Base-by-base conservation (phyloP, 75 land plant species). In the Selaginella moellendorffii region DNA sequence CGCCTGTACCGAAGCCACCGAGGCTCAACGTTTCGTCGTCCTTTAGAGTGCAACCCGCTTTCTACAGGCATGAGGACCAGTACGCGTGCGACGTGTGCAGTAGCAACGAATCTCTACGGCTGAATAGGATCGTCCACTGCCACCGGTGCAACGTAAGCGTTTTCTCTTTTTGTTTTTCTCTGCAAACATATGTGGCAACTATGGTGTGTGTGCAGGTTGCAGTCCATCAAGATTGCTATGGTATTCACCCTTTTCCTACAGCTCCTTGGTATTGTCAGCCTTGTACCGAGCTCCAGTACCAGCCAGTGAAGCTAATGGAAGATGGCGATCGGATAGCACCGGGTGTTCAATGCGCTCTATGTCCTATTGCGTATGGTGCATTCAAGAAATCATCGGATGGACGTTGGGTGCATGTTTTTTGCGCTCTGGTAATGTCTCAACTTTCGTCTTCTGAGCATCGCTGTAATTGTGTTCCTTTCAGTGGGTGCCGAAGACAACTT, bases 331-430 rank as follows among this genome's bases (percentile, higher is more conserved):
- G 60, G 65, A 84, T 76, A 18, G 77, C 67, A 53, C 63, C 74
- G 67, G 59, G 53, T 28, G 71, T 80, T 30, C 76, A 82, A 54
- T 92, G 97, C 80, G 81, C 76, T 42, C 61, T 92, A 22, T 92
- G 97, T 77, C 78, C 83, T 54, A 80, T 81, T n/a, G 65, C 61
- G 25, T 58, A 68, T 54, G 95, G 97, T 69, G 95, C 95, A 59
- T 81, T 92, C 63, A 85, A 87, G 58, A 85, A 79, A 58, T 64
- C 86, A 31, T 64, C 54, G 14, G 78, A 81, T 75, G 95, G 83
- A 23, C 82, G 79, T 18, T 92, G 97, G 97, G 78, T 88, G 26
- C 97, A 92, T 76, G 89, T 85, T 26, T 88, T 88, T 63, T 92
- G 97, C 76, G 95, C 93, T 42, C 90, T 84, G 88, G 97, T 89